These are phyloP conservation scores for Parafenestella ontariensis DNA, from an alignment of 2,329 filamentous ascomycete genomes.

Conservation along the genomic window DNA sequence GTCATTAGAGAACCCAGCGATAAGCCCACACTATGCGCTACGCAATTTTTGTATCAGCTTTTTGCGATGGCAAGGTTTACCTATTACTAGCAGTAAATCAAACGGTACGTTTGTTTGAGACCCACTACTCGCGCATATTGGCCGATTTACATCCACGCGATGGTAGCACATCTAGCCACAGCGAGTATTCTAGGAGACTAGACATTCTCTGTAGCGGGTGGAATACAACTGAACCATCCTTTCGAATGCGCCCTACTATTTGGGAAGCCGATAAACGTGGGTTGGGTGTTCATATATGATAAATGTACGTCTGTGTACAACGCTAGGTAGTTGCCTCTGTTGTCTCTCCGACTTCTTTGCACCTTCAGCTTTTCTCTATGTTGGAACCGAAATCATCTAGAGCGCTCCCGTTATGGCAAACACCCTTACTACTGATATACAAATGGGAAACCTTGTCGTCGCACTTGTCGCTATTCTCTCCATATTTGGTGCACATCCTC, in stretches of 20 bases:
- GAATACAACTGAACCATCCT: not conserved
- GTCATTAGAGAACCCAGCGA: not conserved
- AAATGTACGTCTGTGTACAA: not conserved
- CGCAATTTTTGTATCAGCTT: too few relatives aligned
- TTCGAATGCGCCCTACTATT: not conserved
- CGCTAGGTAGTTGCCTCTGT: not conserved
- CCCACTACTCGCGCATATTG: not conserved
- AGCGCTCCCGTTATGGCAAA: constrained; percentile 16
- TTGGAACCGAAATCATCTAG: constrained; percentile 1
- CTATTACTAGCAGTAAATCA: not conserved
- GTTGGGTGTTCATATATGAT: not conserved
- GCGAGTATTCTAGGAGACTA: not conserved
- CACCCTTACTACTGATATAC: constrained; percentile 25
- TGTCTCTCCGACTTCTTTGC: not conserved
- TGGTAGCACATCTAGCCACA: not conserved
- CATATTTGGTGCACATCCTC: constrained; percentile 11
- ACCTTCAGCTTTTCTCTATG: not conserved
- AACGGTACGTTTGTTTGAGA: not conserved
- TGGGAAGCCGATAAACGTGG: not conserved
- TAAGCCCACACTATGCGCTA: not conserved
- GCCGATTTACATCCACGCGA: not conserved
- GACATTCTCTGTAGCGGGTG: not conserved
- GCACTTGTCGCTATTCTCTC: constrained; percentile 24
- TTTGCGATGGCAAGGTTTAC: not conserved
- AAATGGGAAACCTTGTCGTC: constrained; percentile 25